These are phyloP conservation scores for Thinopyrum elongatum DNA, from an alignment of 176 grass and related monocot species.

Conservation along the genomic window DNA sequence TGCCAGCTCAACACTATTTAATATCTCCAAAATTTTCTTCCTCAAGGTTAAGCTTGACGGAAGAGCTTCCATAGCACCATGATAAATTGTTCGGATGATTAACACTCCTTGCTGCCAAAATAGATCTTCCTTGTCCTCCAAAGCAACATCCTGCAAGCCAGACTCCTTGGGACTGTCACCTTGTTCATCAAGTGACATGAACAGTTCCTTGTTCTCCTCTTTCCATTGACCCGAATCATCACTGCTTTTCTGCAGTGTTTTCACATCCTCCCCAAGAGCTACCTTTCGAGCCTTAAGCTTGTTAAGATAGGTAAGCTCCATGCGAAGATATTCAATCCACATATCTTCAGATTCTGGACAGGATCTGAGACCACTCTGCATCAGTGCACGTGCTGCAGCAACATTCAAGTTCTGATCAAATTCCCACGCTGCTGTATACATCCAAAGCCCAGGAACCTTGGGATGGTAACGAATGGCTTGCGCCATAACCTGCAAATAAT, in stretches of 20 bases:
- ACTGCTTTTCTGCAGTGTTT: conserved; percentile 41
- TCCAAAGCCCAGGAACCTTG: conserved; percentile 85
- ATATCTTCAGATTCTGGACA: conserved; percentile 87
- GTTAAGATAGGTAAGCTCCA: conserved; percentile 97
- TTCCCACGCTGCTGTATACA: conserved; percentile 94
- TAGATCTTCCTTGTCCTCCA: conserved; percentile 56
- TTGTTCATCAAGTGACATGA: conserved; percentile 71
- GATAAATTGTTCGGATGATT: conserved; percentile 86
- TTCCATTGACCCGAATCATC: conserved; percentile 55
- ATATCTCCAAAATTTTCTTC: conserved; percentile 77
- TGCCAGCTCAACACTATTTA: conserved; percentile 62
- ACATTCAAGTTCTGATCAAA: conserved; percentile 98
- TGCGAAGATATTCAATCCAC: conserved; percentile 93
- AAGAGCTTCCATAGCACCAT: conserved; percentile 64
- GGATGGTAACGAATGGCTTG: conserved; percentile 82
- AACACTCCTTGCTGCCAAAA: conserved; percentile 89
- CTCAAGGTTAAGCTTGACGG: conserved; percentile 70
- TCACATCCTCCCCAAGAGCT: conserved; percentile 77
- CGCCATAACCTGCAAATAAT: conserved; percentile 28
- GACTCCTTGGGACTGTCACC: conserved; percentile 28
- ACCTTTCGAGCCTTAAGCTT: conserved; percentile 87
- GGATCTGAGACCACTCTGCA: conserved; percentile 87
- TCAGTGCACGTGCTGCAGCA: conserved; percentile 77
- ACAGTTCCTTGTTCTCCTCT: conserved; percentile 84
- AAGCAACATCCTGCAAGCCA: conserved; percentile 11